Evolutionary conservation across 2,329 filamentous ascomycete species (phyloP).

Genomic region (Bisporella sp.): DNA sequence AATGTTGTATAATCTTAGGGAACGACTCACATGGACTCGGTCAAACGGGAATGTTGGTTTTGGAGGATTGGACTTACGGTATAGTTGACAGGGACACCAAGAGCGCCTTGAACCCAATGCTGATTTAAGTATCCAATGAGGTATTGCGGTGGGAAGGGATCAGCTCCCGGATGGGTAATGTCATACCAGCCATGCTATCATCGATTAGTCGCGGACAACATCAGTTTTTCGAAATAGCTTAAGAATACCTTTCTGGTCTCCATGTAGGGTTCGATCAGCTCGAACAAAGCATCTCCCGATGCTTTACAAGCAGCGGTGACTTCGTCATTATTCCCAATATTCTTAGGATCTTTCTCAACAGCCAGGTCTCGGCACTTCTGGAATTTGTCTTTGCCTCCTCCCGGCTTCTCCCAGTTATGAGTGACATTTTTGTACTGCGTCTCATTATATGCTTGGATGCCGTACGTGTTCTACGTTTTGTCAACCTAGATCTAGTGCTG

Average conservation of each 20-base stretch:
- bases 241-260: neutral
- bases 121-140: constrained; percentile 11
- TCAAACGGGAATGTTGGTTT: too few species aligned
- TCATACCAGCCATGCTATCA: constrained; percentile 29
- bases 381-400: constrained; percentile 44
- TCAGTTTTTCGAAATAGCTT: neutral
- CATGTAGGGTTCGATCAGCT: neutral
- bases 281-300: neutral
- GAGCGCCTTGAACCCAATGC: constrained; percentile 40
- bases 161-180: constrained; percentile 11
- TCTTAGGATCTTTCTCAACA: constrained; percentile 38
- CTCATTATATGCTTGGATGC: constrained; percentile 1
- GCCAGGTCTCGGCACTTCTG: constrained; percentile 39
- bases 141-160: neutral
- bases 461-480: constrained; percentile 1
- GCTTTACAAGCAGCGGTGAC: neutral
- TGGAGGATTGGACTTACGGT: constrained; percentile 28
- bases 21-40: too few species aligned
- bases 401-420: constrained; percentile 34
- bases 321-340: constrained; percentile 16
- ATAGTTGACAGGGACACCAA: constrained; percentile 55
- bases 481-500: too few species aligned
- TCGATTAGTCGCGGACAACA: neutral
- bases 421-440: constrained; percentile 31
- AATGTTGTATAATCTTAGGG: too few species aligned